A percentile compares a stretch with the other conserved stretches of the same genome.
phyloP scores from a whole-genome alignment of 331 rosid genomes.

The Cydonia oblonga region DNA sequence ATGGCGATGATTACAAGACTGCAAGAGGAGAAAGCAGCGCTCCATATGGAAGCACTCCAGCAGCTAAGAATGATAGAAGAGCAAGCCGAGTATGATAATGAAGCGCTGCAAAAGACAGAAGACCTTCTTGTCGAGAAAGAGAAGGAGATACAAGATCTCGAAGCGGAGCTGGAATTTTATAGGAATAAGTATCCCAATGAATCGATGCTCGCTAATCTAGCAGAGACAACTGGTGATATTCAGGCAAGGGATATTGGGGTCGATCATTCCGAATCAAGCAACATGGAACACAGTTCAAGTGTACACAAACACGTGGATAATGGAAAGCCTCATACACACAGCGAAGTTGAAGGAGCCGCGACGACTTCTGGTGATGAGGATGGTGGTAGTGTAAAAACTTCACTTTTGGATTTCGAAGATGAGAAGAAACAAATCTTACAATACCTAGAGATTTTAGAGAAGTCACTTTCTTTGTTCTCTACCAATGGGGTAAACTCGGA shows the following conservation, averaged over 20 bases:
- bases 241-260: constrained; percentile 66
- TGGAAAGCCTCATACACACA: constrained; percentile 19
- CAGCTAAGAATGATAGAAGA: constrained; percentile 81
- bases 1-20: constrained; percentile 95
- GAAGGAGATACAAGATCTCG: constrained; percentile 70
- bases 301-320: constrained; percentile 13
- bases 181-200: constrained; percentile 46
- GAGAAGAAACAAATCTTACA: constrained; percentile 20
- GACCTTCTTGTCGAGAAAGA: constrained; percentile 79
- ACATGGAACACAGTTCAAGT: constrained; percentile 21
- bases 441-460: constrained; percentile 47
- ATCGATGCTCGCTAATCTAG: constrained; percentile 23
- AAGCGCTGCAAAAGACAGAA: constrained; percentile 61
- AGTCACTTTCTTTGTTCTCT: constrained; percentile 37
- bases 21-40: constrained; percentile 88
- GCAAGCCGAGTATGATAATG: constrained; percentile 77
- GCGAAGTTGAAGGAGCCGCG: constrained; percentile 16
- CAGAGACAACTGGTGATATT: constrained; percentile 32
- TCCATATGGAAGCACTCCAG: constrained; percentile 95
- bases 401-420: constrained; percentile 37
- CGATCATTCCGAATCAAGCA: constrained; percentile 37
- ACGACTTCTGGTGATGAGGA: constrained; percentile 15
- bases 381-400: constrained; percentile 17
- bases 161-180: constrained; percentile 54
- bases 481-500: constrained; percentile 15